Evolutionary conservation across 2,329 filamentous ascomycete genomes (phyloP), one percentile per base, ranked within the genome.

Genomic region (Penicillium expansum): DNA sequence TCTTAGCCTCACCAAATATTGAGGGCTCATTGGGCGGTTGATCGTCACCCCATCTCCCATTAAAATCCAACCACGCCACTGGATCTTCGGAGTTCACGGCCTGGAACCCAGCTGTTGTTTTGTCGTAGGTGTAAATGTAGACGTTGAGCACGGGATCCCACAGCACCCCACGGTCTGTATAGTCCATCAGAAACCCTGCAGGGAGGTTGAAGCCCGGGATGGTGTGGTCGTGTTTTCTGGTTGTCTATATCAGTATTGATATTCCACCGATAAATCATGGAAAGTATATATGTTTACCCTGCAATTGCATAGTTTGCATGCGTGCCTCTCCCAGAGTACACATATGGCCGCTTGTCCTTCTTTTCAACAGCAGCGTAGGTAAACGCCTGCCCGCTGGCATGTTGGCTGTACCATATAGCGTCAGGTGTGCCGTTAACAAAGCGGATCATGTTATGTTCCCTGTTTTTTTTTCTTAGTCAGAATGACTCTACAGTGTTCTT

Each of bases 381-480:
- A 69, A 88, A 88, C 1, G 86, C 86, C 69, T 88, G 77, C 5
- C 86, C 86, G 59, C 80, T 78, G 30, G 77, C 71, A 68, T 89
- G 86, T 66, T 88, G 86, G 51, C 80, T 83, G 66, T 80, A 88
- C 83, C 85, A 89, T 13, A 88, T 69, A 1, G 78, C 75, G 59
- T 79, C 70, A 0, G 86, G 86, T 1, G 65, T 60, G 10, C 82
- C 82, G 52, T 86, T 76, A 16, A 75, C 50, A 70, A 89, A 89
- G 11, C 86, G 84, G 32, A 89, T 76, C 84, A 87, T 86, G 53
- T 82, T 85, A 69, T 88, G 85, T 67, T 88, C 85, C 84, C 80
- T 82, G 39, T 67, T 59, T 41, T 11, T 5, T 33, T 59, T 5
- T 13, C 14, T 20, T 27, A 44, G 20, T 2, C 5, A 11, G 14